Percentiles rank a stretch among this genome's conserved stretches.
phyloP scores from a whole-genome alignment of 495 filamentous ascomycete genomes.

The Aspergillus cavernicola region DNA sequence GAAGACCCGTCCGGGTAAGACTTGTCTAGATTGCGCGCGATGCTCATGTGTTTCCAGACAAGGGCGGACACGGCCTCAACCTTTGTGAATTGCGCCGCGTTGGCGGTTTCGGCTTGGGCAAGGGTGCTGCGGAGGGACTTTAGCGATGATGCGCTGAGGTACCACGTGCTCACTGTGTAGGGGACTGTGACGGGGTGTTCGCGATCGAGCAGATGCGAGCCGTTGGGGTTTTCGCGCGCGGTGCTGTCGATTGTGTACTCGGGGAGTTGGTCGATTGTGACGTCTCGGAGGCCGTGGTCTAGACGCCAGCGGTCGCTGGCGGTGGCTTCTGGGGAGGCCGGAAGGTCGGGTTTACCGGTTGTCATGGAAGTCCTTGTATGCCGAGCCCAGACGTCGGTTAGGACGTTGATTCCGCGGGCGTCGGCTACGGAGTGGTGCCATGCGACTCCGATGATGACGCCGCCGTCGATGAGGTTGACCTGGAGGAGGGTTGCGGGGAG shows the following conservation, averaged over 20 bases:
- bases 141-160: conserved; percentile 1
- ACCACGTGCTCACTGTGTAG: conserved; percentile 13
- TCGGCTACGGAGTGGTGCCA: conserved; percentile 11
- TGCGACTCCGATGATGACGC: conserved; percentile 1
- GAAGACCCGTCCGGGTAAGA: conserved; percentile 1
- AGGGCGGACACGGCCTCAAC: conserved; percentile 12
- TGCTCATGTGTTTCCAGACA: conserved; percentile 12
- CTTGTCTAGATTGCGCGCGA: conserved; percentile 2
- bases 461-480: conserved; percentile 3
- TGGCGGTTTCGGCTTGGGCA: not conserved
- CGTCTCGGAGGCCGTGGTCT: conserved; percentile 7
- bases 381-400: conserved; percentile 3
- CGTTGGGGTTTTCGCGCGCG: not conserved
- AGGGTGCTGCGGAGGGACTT: not conserved
- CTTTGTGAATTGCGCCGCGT: conserved; percentile 7
- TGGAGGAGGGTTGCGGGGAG: conserved; percentile 4
- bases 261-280: conserved; percentile 5
- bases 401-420: conserved; percentile 2
- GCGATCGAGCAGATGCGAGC: conserved; percentile 7
- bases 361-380: not conserved
- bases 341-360: not conserved
- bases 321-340: not conserved
- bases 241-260: conserved; percentile 10
- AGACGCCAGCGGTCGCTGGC: conserved; percentile 7
- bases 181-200: conserved; percentile 5